A percentile compares a stretch with the other conserved stretches of the same genome.
Conservation (phyloP, 345 rosid species). For the Moricandia moricandioides region DNA sequence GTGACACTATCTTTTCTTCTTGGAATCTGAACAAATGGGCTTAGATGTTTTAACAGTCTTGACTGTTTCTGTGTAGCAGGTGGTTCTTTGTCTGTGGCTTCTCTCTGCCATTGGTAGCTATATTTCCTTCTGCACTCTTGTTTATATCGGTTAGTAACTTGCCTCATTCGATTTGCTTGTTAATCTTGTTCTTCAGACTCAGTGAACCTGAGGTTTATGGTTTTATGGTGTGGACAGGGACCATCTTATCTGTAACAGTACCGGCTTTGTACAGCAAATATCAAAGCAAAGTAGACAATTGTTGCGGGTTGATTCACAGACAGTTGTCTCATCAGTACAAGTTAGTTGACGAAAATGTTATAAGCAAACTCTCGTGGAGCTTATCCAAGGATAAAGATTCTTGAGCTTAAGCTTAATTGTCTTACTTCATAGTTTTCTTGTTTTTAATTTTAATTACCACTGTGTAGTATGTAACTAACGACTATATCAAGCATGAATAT, state of each 20-base stretch:
- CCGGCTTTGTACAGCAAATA: slow-evolving; percentile 77
- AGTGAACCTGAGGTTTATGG: neutral
- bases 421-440: neutral
- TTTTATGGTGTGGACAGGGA: slow-evolving; percentile 48
- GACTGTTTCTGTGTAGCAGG: slow-evolving; percentile 47
- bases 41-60: neutral
- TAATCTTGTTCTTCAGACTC: slow-evolving; percentile 6
- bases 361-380: slow-evolving; percentile 62
- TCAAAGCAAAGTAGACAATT: slow-evolving; percentile 62
- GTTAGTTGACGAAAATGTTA: slow-evolving; percentile 74
- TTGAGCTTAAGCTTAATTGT: slow-evolving; percentile 29
- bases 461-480: slow-evolving; percentile 21
- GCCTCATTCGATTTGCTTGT: neutral
- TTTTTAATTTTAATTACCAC: neutral
- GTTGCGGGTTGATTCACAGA: slow-evolving; percentile 62
- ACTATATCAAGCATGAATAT: slow-evolving; percentile 19
- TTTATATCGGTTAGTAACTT: slow-evolving; percentile 66
- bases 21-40: no score
- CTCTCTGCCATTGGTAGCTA: slow-evolving; percentile 75
- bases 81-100: slow-evolving; percentile 86
- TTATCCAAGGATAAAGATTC: slow-evolving; percentile 64
- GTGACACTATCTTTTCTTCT: no score
- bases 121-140: slow-evolving; percentile 82
- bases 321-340: slow-evolving; percentile 66
- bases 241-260: slow-evolving; percentile 71